Conservation (phyloP, 2,329 filamentous ascomycete genomes). For the Tolypocladium guangdongense region DNA sequence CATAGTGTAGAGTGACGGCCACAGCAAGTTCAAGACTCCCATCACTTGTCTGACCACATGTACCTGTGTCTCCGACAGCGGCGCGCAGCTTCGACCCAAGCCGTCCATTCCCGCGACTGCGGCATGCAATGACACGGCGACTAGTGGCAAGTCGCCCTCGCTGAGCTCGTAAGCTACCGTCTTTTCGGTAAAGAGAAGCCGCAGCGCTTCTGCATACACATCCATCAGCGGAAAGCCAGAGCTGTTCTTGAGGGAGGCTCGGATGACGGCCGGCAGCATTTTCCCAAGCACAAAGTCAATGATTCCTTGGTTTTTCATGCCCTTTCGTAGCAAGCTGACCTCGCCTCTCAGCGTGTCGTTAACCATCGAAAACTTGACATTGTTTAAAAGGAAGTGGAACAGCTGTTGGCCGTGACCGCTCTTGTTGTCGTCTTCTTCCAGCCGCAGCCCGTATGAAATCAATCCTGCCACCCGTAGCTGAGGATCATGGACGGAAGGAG, state of each 20-base stretch:
- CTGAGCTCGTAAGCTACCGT: conserved; percentile 26
- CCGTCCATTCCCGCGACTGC: conserved; percentile 17
- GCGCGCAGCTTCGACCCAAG: conserved; percentile 6
- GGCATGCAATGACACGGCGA: conserved; percentile 21
- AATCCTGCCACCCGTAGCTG: conserved; percentile 45
- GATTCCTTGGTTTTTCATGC: conserved; percentile 35
- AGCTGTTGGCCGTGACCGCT: conserved; percentile 34
- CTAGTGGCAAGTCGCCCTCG: conserved; percentile 19
- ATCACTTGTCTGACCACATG: conserved; percentile 18
- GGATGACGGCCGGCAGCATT: conserved; percentile 44
- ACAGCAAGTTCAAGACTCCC: conserved; percentile 17
- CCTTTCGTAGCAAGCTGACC: conserved; percentile 31
- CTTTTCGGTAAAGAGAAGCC: conserved; percentile 21
- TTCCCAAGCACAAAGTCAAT: conserved; percentile 35
- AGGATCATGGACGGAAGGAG: conserved; percentile 43
- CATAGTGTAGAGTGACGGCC: conserved; percentile 15
- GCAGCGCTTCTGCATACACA: conserved; percentile 35
- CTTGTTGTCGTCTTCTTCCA: conserved; percentile 39
- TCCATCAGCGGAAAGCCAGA: conserved; percentile 38
- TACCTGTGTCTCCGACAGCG: conserved; percentile 12
- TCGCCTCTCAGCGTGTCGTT: conserved; percentile 38
- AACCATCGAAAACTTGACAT: conserved; percentile 43
- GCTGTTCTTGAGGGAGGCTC: conserved; percentile 20
- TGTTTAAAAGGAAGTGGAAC: conserved; percentile 47
- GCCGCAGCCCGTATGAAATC: conserved; percentile 42